Conservation (phyloP, 2,329 filamentous ascomycete species). For the Curvularia sp. region DNA sequence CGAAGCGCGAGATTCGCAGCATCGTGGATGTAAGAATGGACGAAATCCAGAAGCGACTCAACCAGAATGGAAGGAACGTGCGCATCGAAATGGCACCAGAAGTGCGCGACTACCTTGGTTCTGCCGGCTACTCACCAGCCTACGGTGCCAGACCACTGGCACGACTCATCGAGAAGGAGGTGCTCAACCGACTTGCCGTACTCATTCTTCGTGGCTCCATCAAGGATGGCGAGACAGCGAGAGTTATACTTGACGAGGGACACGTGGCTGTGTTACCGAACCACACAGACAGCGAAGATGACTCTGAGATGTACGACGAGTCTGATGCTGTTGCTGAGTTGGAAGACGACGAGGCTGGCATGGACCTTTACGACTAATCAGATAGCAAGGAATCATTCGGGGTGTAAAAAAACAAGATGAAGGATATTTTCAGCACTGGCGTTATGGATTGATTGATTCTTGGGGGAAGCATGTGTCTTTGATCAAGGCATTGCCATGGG, state of each 20-base stretch:
- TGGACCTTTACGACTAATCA: slow-evolving; percentile 71
- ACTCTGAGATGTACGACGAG: slow-evolving; percentile 77
- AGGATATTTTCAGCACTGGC: slow-evolving; percentile 19
- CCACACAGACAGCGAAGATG: slow-evolving; percentile 74
- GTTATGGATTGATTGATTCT: slow-evolving; percentile 14
- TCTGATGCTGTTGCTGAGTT: slow-evolving; percentile 76
- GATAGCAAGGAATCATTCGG: not conserved
- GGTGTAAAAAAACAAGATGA: not conserved
- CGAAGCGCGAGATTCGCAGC: slow-evolving; percentile 85
- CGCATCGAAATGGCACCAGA: slow-evolving; percentile 80
- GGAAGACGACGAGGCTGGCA: slow-evolving; percentile 61
- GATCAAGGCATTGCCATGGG: slow-evolving; percentile 7
- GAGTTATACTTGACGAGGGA: slow-evolving; percentile 78
- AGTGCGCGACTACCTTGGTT: slow-evolving; percentile 91
- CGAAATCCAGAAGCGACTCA: slow-evolving; percentile 93
- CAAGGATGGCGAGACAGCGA: slow-evolving; percentile 82
- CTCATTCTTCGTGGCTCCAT: slow-evolving; percentile 87
- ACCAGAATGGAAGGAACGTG: slow-evolving; percentile 84
- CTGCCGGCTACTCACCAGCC: slow-evolving; percentile 89
- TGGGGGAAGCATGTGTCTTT: not conserved
- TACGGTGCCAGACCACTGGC: slow-evolving; percentile 91
- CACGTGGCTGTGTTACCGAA: slow-evolving; percentile 85
- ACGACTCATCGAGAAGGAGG: slow-evolving; percentile 94
- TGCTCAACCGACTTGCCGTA: slow-evolving; percentile 90
- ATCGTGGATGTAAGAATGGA: slow-evolving; percentile 89